These are phyloP conservation scores for Fusarium chlamydosporum DNA, from an alignment of 2,329 filamentous ascomycete genomes.

Conservation along the genomic window DNA sequence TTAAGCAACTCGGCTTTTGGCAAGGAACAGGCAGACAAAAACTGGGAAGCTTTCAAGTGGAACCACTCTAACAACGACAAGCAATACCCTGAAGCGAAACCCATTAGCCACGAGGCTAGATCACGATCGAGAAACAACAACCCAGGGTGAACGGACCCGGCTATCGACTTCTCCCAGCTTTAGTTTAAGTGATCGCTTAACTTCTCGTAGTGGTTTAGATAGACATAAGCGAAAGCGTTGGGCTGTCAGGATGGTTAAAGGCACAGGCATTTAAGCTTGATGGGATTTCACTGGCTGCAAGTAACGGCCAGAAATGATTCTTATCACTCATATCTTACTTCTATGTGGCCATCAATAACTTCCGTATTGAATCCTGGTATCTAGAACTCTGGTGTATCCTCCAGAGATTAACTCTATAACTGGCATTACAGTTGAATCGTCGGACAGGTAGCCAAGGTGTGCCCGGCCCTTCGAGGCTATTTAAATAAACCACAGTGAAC, in stretches of 20 bases:
- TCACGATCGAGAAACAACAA: slow-evolving; percentile 26
- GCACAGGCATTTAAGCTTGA: not conserved
- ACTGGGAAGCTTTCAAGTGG: slow-evolving; percentile 10
- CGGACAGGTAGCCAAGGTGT: no score
- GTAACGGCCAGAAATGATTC: not conserved
- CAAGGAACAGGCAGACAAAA: slow-evolving; percentile 6
- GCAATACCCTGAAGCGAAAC: slow-evolving; percentile 24
- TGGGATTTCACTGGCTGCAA: no score
- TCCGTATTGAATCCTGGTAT: no score
- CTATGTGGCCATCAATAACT: not conserved
- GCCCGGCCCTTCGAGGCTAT: no score
- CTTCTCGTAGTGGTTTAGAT: not conserved
- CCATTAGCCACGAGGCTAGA: slow-evolving; percentile 19
- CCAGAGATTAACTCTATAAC: not conserved
- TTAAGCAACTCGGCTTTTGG: not conserved
- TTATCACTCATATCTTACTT: not conserved
- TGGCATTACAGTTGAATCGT: not conserved
- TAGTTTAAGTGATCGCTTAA: slow-evolving; percentile 7
- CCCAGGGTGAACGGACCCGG: slow-evolving; percentile 15
- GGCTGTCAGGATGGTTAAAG: not conserved
- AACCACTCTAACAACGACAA: slow-evolving; percentile 2
- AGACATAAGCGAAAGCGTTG: not conserved
- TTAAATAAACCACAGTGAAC: no score
- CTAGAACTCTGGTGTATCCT: no score
- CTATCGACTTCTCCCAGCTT: slow-evolving; percentile 7